Conservation (phyloP, 2,329 filamentous ascomycete species). For the Pseudopyrenochaeta lycopersici region DNA sequence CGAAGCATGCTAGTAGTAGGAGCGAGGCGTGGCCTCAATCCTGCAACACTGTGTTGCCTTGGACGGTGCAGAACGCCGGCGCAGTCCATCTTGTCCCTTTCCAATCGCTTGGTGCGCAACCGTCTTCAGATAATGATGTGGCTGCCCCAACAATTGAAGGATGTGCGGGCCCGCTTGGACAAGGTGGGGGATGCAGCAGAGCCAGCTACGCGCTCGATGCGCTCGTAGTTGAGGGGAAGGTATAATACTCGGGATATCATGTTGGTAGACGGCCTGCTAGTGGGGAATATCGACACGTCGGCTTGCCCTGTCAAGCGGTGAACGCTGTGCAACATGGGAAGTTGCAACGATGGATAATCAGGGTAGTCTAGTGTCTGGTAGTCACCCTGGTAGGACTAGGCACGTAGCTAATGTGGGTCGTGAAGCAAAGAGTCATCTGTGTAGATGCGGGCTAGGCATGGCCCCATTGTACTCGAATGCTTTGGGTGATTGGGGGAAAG, state of each 20-base stretch:
- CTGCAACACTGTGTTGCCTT: neutral
- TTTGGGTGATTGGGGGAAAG: conserved; percentile 5
- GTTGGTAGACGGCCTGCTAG: conserved; percentile 6
- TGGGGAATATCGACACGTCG: neutral
- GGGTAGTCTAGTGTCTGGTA: conserved; percentile 4
- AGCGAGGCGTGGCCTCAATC: neutral
- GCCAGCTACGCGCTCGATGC: conserved; percentile 19
- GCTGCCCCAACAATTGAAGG: conserved; percentile 12
- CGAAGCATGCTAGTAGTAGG: neutral
- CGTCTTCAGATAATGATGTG: conserved; percentile 11
- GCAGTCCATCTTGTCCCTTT: conserved; percentile 2
- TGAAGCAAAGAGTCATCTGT: conserved; percentile 14
- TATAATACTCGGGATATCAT: conserved; percentile 7
- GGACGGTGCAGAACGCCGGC: conserved; percentile 1
- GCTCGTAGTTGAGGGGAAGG: conserved; percentile 10
- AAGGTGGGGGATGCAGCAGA: neutral
- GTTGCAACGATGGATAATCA: neutral
- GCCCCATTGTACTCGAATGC: conserved; percentile 8
- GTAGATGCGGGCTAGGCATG: neutral
- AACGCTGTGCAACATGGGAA: conserved; percentile 12
- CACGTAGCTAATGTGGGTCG: conserved; percentile 7
- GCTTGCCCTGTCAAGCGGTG: conserved; percentile 17
- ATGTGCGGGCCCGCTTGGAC: conserved; percentile 12
- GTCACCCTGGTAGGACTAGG: conserved; percentile 2
- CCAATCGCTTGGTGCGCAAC: conserved; percentile 11